Conservation (phyloP, 305 asterid species). For the Fraxinus greggii region DNA sequence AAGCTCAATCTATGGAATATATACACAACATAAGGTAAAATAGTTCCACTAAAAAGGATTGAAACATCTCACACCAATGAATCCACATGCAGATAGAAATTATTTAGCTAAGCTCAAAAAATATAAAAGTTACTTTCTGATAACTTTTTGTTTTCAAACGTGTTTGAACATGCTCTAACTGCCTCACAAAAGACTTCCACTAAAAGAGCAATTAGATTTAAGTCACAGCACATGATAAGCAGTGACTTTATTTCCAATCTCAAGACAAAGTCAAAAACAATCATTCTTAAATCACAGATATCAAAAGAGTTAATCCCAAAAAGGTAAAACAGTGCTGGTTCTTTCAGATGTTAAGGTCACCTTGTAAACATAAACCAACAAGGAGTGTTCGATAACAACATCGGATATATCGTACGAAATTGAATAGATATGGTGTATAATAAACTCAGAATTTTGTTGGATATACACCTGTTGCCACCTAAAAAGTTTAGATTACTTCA, state of each 20-base stretch:
- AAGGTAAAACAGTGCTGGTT: not conserved
- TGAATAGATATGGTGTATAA: not conserved
- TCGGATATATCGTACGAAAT: not conserved
- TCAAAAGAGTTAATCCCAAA: not conserved
- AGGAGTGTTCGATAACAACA: not conserved
- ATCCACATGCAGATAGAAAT: not conserved
- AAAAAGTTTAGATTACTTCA: not conserved
- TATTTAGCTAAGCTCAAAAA: not conserved
- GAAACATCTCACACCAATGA: not conserved
- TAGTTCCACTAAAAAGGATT: not conserved
- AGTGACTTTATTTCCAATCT: not conserved
- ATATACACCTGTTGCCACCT: not conserved
- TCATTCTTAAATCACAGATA: not conserved
- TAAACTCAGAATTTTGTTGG: not conserved
- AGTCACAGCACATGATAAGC: not conserved
- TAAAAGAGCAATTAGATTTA: not conserved
- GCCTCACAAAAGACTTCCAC: not conserved
- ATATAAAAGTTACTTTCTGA: not conserved
- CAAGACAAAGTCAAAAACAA: not conserved
- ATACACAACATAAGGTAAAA: not conserved
- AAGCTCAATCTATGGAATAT: constrained; percentile 60
- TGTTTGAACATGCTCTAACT: not conserved
- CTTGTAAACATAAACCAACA: not conserved
- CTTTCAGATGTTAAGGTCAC: not conserved
- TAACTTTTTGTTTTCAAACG: not conserved